Conservation (phyloP, 1,284 basidiomycete genomes). For the Cryptococcus sp. region DNA sequence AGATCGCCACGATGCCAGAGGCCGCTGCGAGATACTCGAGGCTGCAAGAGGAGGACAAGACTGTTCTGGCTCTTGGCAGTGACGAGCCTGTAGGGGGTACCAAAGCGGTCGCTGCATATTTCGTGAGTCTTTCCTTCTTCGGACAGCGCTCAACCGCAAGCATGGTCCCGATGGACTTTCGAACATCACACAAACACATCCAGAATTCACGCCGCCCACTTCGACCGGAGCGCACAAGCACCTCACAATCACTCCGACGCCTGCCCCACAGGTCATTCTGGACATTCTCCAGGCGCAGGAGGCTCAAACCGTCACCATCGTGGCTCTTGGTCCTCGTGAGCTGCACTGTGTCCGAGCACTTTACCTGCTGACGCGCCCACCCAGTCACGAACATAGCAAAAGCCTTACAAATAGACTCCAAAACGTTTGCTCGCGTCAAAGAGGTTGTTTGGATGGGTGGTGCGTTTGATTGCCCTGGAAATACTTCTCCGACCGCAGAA, state of each 20-base stretch:
- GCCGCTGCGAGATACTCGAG: conserved; percentile 65
- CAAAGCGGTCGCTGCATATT: conserved; percentile 79
- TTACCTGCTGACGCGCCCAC: not conserved
- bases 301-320: conserved; percentile 72
- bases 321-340: conserved; percentile 75
- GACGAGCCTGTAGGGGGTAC: conserved; percentile 72
- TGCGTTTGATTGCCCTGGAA: conserved; percentile 89
- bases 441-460: conserved; percentile 92
- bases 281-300: conserved; percentile 65
- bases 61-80: conserved; percentile 68
- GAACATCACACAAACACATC: conserved; percentile 69
- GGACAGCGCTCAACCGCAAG: conserved; percentile 22
- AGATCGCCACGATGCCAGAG: conserved; percentile 64
- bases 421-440: conserved; percentile 61
- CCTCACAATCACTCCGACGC: conserved; percentile 58
- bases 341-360: not conserved
- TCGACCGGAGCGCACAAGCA: conserved; percentile 55
- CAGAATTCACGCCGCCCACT: conserved; percentile 64
- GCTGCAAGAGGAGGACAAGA: conserved; percentile 59
- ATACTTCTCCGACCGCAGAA: conserved; percentile 80
- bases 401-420: conserved; percentile 63
- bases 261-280: conserved; percentile 67
- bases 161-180: conserved; percentile 76
- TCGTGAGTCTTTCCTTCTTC: conserved; percentile 52
- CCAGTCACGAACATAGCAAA: conserved; percentile 79